phyloP scores from a whole-genome alignment of 1,139 yeast genomes.

The Yamadazyma taylorii region DNA sequence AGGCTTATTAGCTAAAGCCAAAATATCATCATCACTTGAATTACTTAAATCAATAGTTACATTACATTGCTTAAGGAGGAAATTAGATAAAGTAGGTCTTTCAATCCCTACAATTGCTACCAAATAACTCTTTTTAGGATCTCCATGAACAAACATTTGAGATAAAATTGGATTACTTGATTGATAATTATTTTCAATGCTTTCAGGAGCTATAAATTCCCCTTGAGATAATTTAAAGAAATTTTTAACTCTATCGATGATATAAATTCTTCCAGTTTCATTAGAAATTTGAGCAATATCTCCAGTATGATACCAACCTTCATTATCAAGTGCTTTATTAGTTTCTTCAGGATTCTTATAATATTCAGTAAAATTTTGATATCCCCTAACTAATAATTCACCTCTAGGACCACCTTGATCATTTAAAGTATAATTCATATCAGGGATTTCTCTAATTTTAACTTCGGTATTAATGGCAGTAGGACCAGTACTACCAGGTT shows the following conservation, averaged over 20 bases:
- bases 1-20: constrained; percentile 27
- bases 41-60: constrained; percentile 16
- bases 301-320: constrained; percentile 51
- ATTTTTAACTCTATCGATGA: constrained; percentile 45
- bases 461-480: constrained; percentile 35
- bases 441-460: constrained; percentile 38
- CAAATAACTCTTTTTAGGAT: constrained; percentile 56
- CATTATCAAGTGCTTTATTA: constrained; percentile 48
- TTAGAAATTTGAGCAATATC: constrained; percentile 36
- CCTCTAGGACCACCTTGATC: constrained; percentile 43
- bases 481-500: constrained; percentile 45
- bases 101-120: constrained; percentile 66
- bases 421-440: constrained; percentile 33
- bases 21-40: constrained; percentile 21
- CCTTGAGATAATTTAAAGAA: constrained; percentile 48
- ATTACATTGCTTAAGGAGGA: constrained; percentile 19
- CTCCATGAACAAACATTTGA: constrained; percentile 55
- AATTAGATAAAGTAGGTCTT: constrained; percentile 18
- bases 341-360: constrained; percentile 43
- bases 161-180: constrained; percentile 31
- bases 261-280: constrained; percentile 27
- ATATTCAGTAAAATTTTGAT: constrained; percentile 38
- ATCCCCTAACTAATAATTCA: constrained; percentile 41
- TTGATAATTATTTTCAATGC: constrained; percentile 39
- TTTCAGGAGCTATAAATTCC: constrained; percentile 46